Conservation (phyloP, 768 basidiomycete species). For the Rhodotorula sphaerocarpa region DNA sequence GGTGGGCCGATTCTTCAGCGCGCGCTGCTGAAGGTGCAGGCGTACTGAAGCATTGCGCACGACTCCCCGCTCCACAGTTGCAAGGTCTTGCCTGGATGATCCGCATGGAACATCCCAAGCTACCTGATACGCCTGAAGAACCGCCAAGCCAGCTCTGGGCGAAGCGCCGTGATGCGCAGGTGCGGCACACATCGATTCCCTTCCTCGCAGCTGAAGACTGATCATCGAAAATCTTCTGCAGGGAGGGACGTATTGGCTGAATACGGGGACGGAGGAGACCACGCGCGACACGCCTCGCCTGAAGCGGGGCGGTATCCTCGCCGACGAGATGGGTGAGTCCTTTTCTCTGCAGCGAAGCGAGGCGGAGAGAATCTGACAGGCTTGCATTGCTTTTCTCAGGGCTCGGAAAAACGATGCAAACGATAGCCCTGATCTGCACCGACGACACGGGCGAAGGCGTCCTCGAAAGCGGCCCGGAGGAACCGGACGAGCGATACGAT, state of each 20-base stretch:
- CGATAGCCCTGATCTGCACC: slow-evolving; percentile 64
- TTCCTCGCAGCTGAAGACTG: no score
- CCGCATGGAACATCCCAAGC: slow-evolving; percentile 60
- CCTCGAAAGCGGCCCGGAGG: slow-evolving; percentile 25
- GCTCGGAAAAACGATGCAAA: slow-evolving; percentile 80
- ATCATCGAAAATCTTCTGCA: no score
- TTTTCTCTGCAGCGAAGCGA: slow-evolving; percentile 36
- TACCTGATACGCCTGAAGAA: slow-evolving; percentile 61
- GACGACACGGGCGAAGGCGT: slow-evolving; percentile 37
- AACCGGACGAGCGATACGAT: slow-evolving; percentile 58
- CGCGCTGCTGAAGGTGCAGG: not conserved
- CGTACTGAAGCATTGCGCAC: not conserved
- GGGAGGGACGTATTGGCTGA: slow-evolving; percentile 58
- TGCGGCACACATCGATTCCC: not conserved
- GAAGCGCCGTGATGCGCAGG: slow-evolving; percentile 47
- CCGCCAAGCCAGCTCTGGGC: slow-evolving; percentile 83
- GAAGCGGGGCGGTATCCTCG: slow-evolving; percentile 64
- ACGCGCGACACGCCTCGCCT: slow-evolving; percentile 48
- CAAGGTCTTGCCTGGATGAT: slow-evolving; percentile 81
- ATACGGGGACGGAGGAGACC: slow-evolving; percentile 75
- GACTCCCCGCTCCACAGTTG: no score
- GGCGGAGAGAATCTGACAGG: not conserved
- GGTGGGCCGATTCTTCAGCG: slow-evolving; percentile 45
- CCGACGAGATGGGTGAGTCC: slow-evolving; percentile 72
- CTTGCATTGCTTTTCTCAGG: slow-evolving; percentile 14